Evolutionary conservation across 2,329 filamentous ascomycete genomes (phyloP).

Genomic region (Aspergillus fructus): DNA sequence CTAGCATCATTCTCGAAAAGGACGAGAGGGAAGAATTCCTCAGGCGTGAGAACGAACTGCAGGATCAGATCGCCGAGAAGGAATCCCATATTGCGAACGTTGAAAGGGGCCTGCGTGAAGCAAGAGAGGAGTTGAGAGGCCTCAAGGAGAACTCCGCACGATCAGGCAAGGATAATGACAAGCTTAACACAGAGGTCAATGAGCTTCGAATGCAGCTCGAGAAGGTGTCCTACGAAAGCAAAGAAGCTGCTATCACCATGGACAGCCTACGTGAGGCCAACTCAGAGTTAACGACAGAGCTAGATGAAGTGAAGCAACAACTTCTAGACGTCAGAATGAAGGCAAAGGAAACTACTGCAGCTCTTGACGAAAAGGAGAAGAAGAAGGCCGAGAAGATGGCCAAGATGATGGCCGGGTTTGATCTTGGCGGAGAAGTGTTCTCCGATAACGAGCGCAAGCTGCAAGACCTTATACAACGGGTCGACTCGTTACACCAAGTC

Average conservation of each 20-base stretch:
- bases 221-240: slow-evolving; percentile 91
- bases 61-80: slow-evolving; percentile 92
- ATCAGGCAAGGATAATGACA: slow-evolving; percentile 86
- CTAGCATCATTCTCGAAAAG: slow-evolving; percentile 84
- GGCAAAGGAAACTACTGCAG: slow-evolving; percentile 86
- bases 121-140: slow-evolving; percentile 79
- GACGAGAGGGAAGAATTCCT: slow-evolving; percentile 97
- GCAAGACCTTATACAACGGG: slow-evolving; percentile 75
- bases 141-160: slow-evolving; percentile 84
- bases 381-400: slow-evolving; percentile 99
- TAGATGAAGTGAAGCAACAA: slow-evolving; percentile 95
- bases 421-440: slow-evolving; percentile 88
- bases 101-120: slow-evolving; percentile 78
- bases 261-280: slow-evolving; percentile 96
- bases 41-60: slow-evolving; percentile 90
- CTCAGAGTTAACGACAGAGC: slow-evolving; percentile 81
- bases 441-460: slow-evolving; percentile 89
- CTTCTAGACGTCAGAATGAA: slow-evolving; percentile 95
- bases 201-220: slow-evolving; percentile 96
- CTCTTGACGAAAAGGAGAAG: slow-evolving; percentile 95
- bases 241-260: slow-evolving; percentile 97
- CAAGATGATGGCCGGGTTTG: slow-evolving; percentile 99
- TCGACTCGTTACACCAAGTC: slow-evolving; percentile 76
- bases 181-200: slow-evolving; percentile 79
- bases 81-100: slow-evolving; percentile 76